Conservation (phyloP, 495 filamentous ascomycete species). For the Tuber umbilicatum region DNA sequence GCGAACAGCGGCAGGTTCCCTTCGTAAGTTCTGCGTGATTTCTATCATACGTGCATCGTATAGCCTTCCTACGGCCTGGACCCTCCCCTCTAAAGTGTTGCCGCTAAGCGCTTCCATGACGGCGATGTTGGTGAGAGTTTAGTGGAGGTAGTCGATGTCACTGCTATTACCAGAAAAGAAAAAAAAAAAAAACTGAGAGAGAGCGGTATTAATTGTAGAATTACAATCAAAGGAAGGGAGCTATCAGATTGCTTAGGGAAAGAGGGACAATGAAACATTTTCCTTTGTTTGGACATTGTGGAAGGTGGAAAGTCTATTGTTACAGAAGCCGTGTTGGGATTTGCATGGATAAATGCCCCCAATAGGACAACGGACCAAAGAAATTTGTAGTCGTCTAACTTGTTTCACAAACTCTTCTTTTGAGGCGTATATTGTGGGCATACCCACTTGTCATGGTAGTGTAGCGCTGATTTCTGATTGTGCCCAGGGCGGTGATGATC, state of each 20-base stretch:
- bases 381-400: not conserved
- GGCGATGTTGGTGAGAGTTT: not conserved
- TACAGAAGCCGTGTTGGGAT: not conserved
- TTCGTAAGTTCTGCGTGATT: not conserved
- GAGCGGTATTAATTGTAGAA: not conserved
- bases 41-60: not conserved
- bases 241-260: not conserved
- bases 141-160: not conserved
- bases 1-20: not conserved
- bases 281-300: not conserved
- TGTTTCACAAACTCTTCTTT: not conserved
- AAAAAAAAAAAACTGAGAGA: not conserved
- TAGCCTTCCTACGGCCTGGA: not conserved
- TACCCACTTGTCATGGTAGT: not conserved
- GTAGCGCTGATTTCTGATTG: not conserved
- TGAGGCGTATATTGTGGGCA: not conserved
- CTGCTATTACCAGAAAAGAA: not conserved
- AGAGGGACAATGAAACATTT: not conserved
- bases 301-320: slow-evolving; percentile 3
- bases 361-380: not conserved
- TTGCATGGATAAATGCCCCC: not conserved
- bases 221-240: not conserved
- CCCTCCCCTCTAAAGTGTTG: not conserved
- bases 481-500: not conserved
- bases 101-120: not conserved